Evolutionary conservation across 2,329 filamentous ascomycete genomes (phyloP).

Genomic region (Lachnellula suecica): DNA sequence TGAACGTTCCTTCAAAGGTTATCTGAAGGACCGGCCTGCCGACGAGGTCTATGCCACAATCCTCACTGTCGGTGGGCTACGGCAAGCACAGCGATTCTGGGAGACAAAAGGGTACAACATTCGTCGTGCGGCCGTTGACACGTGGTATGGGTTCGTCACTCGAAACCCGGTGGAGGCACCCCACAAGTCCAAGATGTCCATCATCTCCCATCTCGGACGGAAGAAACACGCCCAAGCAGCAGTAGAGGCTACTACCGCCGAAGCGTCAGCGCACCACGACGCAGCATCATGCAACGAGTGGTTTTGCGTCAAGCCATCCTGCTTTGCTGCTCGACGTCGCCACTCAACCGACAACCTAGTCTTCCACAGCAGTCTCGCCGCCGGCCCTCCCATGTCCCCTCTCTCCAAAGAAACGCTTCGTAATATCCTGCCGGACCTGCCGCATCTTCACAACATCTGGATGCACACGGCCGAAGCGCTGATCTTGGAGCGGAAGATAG

Average conservation of each 20-base stretch:
- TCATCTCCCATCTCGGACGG: conserved; percentile 46
- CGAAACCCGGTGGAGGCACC: conserved; percentile 40
- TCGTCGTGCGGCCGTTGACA: conserved; percentile 57
- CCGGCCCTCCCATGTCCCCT: conserved; percentile 62
- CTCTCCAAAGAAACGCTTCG: conserved; percentile 50
- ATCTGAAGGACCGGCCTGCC: conserved; percentile 59
- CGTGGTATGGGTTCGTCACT: conserved; percentile 54
- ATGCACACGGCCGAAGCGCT: conserved; percentile 61
- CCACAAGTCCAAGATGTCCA: conserved; percentile 52
- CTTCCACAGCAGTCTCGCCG: conserved; percentile 58
- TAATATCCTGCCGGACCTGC: conserved; percentile 53
- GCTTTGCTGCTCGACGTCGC: conserved; percentile 23
- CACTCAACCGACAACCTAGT: conserved; percentile 41
- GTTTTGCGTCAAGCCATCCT: conserved; percentile 34
- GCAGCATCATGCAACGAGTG: conserved; percentile 31
- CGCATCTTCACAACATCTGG: conserved; percentile 60
- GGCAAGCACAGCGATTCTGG: conserved; percentile 64
- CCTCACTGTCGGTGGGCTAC: conserved; percentile 58
- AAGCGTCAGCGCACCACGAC: conserved; percentile 27
- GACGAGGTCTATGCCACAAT: conserved; percentile 63
- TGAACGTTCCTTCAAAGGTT: conserved; percentile 62
- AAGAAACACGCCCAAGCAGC: conserved; percentile 49
- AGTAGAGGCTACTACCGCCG: conserved; percentile 13
- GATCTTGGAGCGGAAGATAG: conserved; percentile 58
- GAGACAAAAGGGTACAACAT: conserved; percentile 66